Percentiles rank a stretch among this genome's conserved stretches.
phyloP scores from a whole-genome alignment of 2,329 filamentous ascomycete genomes.

The Xylariaceae sp. region DNA sequence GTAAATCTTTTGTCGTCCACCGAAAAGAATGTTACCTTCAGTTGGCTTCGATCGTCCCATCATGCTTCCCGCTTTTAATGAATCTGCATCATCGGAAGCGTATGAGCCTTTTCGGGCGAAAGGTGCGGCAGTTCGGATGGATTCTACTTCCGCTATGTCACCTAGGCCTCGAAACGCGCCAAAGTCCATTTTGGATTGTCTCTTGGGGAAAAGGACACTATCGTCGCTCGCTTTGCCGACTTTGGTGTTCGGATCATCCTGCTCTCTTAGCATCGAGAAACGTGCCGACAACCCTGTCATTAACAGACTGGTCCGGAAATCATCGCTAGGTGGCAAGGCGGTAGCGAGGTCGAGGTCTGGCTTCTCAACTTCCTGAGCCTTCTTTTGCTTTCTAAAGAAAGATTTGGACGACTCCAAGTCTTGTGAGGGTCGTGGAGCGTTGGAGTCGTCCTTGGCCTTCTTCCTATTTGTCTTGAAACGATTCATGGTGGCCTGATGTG shows the following conservation, averaged over 20 bases:
- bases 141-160: conserved; percentile 90
- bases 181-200: conserved; percentile 75
- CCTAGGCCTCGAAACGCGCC: conserved; percentile 55
- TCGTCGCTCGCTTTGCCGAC: conserved; percentile 94
- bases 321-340: conserved; percentile 75
- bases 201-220: conserved; percentile 80
- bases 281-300: conserved; percentile 93
- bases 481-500: conserved; percentile 54
- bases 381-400: conserved; percentile 55
- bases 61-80: conserved; percentile 60
- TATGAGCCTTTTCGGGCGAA: conserved; percentile 61
- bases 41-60: conserved; percentile 78
- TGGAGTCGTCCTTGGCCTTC: conserved; percentile 54
- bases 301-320: conserved; percentile 91
- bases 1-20: conserved; percentile 93
- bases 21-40: conserved; percentile 91
- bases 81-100: conserved; percentile 64
- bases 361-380: conserved; percentile 53
- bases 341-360: conserved; percentile 66
- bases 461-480: conserved; percentile 72
- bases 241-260: conserved; percentile 85
- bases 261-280: conserved; percentile 94
- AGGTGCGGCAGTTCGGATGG: conserved; percentile 59
- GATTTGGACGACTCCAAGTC: conserved; percentile 51
- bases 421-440: conserved; percentile 44